Conservation (phyloP, 352 stramenopile species). For the Phytophthora palmivora region DNA sequence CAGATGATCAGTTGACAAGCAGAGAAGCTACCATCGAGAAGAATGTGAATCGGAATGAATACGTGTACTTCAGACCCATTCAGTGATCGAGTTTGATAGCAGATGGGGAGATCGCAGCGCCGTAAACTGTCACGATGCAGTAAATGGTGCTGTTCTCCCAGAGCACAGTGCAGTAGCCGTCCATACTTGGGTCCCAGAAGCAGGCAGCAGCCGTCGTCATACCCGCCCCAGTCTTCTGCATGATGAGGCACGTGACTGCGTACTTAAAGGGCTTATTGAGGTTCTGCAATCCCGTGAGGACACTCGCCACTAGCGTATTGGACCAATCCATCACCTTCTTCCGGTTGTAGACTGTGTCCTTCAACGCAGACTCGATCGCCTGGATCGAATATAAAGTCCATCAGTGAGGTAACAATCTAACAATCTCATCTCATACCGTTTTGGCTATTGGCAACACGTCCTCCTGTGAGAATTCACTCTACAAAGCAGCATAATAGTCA, state of each 20-base stretch:
- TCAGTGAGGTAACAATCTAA: too few species aligned
- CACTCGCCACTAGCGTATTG: slow-evolving; percentile 80
- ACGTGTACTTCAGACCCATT: slow-evolving; percentile 20
- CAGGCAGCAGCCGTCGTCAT: slow-evolving; percentile 76
- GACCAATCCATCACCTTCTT: slow-evolving; percentile 90
- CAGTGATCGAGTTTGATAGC: slow-evolving; percentile 78
- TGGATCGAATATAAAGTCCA: too few species aligned
- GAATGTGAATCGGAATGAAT: slow-evolving; percentile 18
- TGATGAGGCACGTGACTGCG: slow-evolving; percentile 85
- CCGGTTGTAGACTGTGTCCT: slow-evolving; percentile 86
- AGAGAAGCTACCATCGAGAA: too few species aligned
- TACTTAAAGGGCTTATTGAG: slow-evolving; percentile 91
- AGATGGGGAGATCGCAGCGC: slow-evolving; percentile 80
- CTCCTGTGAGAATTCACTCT: slow-evolving; percentile 85
- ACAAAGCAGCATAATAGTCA: neutral
- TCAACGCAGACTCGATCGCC: slow-evolving; percentile 78
- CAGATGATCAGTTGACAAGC: slow-evolving; percentile 29
- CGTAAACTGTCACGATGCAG: slow-evolving; percentile 86
- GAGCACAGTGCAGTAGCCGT: slow-evolving; percentile 84
- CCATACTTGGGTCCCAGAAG: slow-evolving; percentile 79
- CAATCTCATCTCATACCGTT: slow-evolving; percentile 13
- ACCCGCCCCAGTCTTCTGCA: slow-evolving; percentile 84
- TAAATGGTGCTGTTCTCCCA: slow-evolving; percentile 90
- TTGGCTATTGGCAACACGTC: slow-evolving; percentile 82
- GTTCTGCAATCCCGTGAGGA: slow-evolving; percentile 83